A percentile compares a stretch with the other conserved stretches of the same genome.
Conservation (phyloP, 202 grass and related monocot genomes). For the Dendrocalamus latiflorus region DNA sequence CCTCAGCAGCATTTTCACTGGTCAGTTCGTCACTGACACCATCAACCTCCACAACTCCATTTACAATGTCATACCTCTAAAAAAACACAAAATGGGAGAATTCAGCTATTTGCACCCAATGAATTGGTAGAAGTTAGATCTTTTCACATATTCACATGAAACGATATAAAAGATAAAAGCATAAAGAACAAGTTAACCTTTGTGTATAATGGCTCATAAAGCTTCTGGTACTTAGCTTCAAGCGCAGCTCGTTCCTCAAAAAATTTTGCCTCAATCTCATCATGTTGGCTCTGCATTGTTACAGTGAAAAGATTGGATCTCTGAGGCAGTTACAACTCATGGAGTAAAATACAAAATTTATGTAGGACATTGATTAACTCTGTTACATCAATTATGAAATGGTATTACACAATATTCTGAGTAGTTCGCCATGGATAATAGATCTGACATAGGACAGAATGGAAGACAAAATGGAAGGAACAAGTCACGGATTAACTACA, state of each 20-base stretch:
- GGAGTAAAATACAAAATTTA: not conserved
- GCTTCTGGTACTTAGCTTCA: slow-evolving; percentile 91
- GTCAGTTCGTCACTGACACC: slow-evolving; percentile 40
- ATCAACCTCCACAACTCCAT: slow-evolving; percentile 82
- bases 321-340: not conserved
- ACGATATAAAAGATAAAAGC: not conserved
- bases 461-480: not conserved
- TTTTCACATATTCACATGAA: not conserved
- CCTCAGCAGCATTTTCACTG: slow-evolving; percentile 43
- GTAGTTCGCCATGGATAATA: not conserved
- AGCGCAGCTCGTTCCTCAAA: slow-evolving; percentile 81
- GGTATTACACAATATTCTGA: not conserved
- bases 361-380: not conserved
- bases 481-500: not conserved
- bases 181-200: slow-evolving; percentile 40
- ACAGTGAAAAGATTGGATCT: not conserved
- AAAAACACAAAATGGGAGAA: not conserved
- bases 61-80: slow-evolving; percentile 88
- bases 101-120: not conserved
- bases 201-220: slow-evolving; percentile 82
- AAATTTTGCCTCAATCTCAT: slow-evolving; percentile 85
- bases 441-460: not conserved
- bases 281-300: slow-evolving; percentile 58
- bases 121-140: not conserved
- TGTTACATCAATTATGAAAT: slow-evolving; percentile 5